phyloP scores from a whole-genome alignment of 768 basidiomycete genomes.

The Lactarius hatsudake region DNA sequence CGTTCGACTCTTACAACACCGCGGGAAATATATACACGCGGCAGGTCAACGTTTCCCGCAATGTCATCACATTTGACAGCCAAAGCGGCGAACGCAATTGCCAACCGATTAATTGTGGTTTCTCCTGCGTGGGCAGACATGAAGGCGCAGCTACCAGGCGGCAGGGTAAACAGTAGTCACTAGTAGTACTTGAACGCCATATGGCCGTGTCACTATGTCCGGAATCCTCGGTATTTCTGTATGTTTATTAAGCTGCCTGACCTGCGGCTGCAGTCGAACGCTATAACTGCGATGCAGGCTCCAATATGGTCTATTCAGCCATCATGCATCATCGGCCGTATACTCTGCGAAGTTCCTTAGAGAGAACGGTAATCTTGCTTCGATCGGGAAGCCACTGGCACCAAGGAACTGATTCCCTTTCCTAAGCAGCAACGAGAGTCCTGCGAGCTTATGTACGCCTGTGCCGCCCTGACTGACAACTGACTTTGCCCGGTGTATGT shows the following conservation, averaged over 20 bases:
- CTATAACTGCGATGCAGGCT: too few relatives aligned
- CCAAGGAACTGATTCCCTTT: too few relatives aligned
- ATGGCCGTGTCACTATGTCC: slow-evolving; percentile 18
- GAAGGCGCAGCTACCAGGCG: slow-evolving; percentile 40
- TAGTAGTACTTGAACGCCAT: background rate
- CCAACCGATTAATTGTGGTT: background rate
- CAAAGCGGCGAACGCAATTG: slow-evolving; percentile 43
- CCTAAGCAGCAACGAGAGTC: too few relatives aligned
- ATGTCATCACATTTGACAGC: slow-evolving; percentile 58
- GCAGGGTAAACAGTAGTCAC: slow-evolving; percentile 17
- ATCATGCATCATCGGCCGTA: too few relatives aligned
- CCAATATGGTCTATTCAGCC: too few relatives aligned
- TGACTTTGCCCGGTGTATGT: too few relatives aligned
- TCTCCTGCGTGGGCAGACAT: slow-evolving; percentile 9
- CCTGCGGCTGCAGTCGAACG: too few relatives aligned
- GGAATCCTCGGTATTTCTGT: background rate
- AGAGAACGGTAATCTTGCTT: too few relatives aligned
- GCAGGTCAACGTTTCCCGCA: slow-evolving; percentile 56
- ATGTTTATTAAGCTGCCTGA: background rate
- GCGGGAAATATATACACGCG: slow-evolving; percentile 36
- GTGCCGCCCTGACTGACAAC: too few relatives aligned
- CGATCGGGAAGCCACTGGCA: too few relatives aligned
- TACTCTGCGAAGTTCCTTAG: too few relatives aligned
- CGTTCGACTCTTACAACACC: slow-evolving; percentile 57
- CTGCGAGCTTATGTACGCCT: too few relatives aligned